These are phyloP conservation scores for Endogone sp. DNA, from an alignment of 192 early-diverging fungal genomes.

Conservation along the genomic window DNA sequence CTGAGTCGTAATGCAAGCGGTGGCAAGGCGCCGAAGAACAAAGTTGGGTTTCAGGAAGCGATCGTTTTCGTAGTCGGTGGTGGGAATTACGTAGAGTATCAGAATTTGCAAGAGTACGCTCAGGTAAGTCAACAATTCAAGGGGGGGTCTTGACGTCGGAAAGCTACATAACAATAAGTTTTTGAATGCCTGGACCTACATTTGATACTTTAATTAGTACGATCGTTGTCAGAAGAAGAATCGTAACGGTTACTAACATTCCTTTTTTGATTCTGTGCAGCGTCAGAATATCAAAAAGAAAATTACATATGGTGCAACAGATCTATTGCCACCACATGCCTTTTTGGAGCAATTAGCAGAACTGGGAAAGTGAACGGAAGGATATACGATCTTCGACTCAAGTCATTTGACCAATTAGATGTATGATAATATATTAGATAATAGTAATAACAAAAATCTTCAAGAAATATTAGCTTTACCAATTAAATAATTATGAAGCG, in stretches of 20 bases:
- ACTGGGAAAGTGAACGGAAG: conserved; percentile 63
- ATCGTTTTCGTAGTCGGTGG: conserved; percentile 98
- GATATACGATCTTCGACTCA: too few species aligned
- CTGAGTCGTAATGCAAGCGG: conserved; percentile 45
- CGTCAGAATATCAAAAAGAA: conserved; percentile 56
- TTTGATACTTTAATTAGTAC: too few species aligned
- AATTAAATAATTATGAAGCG: too few species aligned
- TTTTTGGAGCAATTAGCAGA: conserved; percentile 78
- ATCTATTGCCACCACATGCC: conserved; percentile 72
- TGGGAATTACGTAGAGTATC: conserved; percentile 97
- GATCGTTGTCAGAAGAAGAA: too few species aligned
- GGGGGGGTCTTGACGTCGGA: neutral
- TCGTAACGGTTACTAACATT: neutral
- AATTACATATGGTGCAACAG: conserved; percentile 94
- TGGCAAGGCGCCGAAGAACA: conserved; percentile 27
- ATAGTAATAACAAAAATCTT: too few species aligned
- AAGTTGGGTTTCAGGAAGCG: conserved; percentile 78
- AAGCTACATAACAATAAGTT: neutral
- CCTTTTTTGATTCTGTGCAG: conserved; percentile 1
- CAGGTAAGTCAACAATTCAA: conserved; percentile 57
- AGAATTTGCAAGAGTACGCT: conserved; percentile 90
- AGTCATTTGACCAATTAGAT: too few species aligned
- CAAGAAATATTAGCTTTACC: too few species aligned
- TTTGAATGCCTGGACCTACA: too few species aligned
- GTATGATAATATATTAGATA: too few species aligned